Evolutionary conservation across 306 rosid species (phyloP), one percentile per base, ranked within the genome.

Genomic region (Inga oerstediana): DNA sequence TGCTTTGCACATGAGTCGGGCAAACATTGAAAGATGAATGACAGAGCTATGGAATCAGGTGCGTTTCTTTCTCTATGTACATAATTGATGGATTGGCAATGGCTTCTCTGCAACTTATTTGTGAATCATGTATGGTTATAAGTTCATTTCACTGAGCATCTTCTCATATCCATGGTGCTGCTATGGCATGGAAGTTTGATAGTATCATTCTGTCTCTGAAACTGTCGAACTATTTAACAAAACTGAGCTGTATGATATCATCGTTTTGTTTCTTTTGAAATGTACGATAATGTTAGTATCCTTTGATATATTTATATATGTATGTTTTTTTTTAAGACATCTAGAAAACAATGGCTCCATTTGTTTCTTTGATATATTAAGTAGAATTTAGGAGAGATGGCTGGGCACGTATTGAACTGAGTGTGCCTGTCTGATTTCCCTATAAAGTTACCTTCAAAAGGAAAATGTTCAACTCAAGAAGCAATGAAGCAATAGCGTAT

Each of bases 1-100:
- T 74, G 97, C 97, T 58, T 69, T 75, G 85, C 91, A 94, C 79
- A 88, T 94, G 91, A 88, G 88, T 85, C 86, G 86, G 86, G 86
- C 83, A 80, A 91, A 84, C 72, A 17, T 78, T 20, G 88, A 89
- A 90, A 89, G 88, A 89, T 93, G 88, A 91, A 75, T 72, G 66
- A 11, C 35, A 11, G 13, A 39, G 74, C 49, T 35, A 71, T 67
- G 68, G 22, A 56, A 77, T 43, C 16, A 52, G 22, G 74, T 58
- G 73, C 61, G 19, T 34, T 78, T 68, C 30, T n/a, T 14, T 16
- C 41, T 80, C 27, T 80, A 15, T 76, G 22, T 65, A 15, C 16
- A 49, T 75, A 17, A 46, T 37, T 34, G 46, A 59, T 44, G 71
- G 54, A 61, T 64, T 46, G 8, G 81, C 48, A 24, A 75, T 19